Evolutionary conservation across 2,329 filamentous ascomycete genomes (phyloP).

Genomic region (Elsinoe australis): DNA sequence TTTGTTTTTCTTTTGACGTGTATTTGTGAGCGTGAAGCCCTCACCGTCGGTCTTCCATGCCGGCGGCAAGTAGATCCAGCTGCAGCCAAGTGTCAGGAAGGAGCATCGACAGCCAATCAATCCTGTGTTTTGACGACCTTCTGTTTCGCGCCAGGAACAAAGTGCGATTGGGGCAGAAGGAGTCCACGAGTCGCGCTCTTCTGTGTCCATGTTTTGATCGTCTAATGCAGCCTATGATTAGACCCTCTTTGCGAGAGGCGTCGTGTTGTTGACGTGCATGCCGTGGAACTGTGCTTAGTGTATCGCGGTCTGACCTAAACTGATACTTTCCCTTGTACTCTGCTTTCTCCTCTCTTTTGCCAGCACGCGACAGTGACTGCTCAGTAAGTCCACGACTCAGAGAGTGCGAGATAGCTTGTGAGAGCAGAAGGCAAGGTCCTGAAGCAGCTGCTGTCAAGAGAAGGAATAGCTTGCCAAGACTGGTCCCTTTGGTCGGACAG

Average conservation of each 20-base stretch:
- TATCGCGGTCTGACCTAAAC: not conserved
- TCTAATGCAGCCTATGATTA: conserved; percentile 13
- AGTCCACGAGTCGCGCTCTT: not conserved
- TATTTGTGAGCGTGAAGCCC: not conserved
- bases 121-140: conserved; percentile 4
- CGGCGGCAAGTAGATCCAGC: conserved; percentile 12
- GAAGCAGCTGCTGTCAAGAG: conserved; percentile 53
- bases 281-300: not conserved
- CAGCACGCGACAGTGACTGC: not conserved
- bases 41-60: conserved; percentile 1
- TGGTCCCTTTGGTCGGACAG: not conserved
- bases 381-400: not conserved
- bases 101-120: conserved; percentile 9
- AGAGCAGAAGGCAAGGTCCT: too few species aligned
- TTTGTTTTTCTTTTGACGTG: conserved; percentile 1
- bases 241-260: conserved; percentile 1
- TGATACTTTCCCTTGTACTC: not conserved
- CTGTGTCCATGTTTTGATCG: conserved; percentile 13
- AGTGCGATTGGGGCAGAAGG: not conserved
- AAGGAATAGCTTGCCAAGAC: conserved; percentile 76
- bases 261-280: conserved; percentile 15
- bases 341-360: not conserved
- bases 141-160: conserved; percentile 13
- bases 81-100: conserved; percentile 10
- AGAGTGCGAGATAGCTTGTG: not conserved